Percentiles rank a stretch among this genome's conserved stretches.
Conservation (phyloP, 352 stramenopile genomes). For the Globisporangium nodosum region DNA sequence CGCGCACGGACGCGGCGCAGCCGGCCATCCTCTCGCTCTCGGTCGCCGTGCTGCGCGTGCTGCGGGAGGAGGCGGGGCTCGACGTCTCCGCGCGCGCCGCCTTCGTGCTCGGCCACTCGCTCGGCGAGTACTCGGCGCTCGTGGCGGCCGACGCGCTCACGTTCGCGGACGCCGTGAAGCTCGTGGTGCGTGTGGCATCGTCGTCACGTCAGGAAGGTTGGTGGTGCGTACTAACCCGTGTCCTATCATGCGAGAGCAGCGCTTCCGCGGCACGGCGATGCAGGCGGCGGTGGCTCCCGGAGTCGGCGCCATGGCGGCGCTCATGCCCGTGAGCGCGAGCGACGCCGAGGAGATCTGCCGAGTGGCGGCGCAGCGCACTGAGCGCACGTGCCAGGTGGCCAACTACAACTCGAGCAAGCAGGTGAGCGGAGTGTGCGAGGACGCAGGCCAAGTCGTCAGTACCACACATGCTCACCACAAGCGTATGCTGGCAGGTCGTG, state of each 20-base stretch:
- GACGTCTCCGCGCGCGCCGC: slow-evolving; percentile 19
- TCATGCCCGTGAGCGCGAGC: slow-evolving; percentile 52
- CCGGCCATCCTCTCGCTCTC: slow-evolving; percentile 79
- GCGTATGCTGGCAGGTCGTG: slow-evolving; percentile 27
- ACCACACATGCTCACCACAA: too few relatives aligned
- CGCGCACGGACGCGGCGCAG: slow-evolving; percentile 66
- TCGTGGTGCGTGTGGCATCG: slow-evolving; percentile 37
- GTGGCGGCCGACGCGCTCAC: slow-evolving; percentile 57
- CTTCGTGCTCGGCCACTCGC: slow-evolving; percentile 71
- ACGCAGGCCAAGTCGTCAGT: too few relatives aligned
- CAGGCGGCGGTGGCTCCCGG: slow-evolving; percentile 47
- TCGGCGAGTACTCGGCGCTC: slow-evolving; percentile 85
- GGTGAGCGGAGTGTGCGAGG: slow-evolving; percentile 13
- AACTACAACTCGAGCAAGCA: slow-evolving; percentile 90
- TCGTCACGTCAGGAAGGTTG: too few relatives aligned
- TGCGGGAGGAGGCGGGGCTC: slow-evolving; percentile 58
- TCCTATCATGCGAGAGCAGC: slow-evolving; percentile 14
- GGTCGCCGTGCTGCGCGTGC: slow-evolving; percentile 61
- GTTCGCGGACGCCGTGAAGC: slow-evolving; percentile 58
- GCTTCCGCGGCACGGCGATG: slow-evolving; percentile 68
- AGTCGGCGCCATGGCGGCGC: slow-evolving; percentile 66
- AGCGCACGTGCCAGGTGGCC: slow-evolving; percentile 64
- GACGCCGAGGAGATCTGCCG: slow-evolving; percentile 56
- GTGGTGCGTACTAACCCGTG: too few relatives aligned
- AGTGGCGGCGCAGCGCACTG: slow-evolving; percentile 24